Conservation (phyloP, 495 filamentous ascomycete genomes). For the Podospora didyma region DNA sequence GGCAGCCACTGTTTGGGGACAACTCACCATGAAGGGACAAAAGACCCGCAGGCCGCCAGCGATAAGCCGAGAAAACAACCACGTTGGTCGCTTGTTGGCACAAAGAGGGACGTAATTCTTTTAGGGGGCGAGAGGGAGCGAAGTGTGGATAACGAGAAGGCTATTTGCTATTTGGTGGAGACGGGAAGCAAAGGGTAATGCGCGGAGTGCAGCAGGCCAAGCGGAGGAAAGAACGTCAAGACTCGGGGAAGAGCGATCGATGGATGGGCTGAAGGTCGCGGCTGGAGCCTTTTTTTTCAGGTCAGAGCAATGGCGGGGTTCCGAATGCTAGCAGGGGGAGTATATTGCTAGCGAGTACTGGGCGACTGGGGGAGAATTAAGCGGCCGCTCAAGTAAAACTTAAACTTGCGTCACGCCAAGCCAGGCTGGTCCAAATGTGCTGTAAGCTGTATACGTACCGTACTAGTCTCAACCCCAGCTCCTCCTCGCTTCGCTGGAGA, state of each 20-base stretch:
- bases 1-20: neutral
- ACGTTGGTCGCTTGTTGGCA: neutral
- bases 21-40: conserved; percentile 25
- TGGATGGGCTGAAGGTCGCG: neutral
- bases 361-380: neutral
- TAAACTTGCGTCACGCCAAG: conserved; percentile 13
- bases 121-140: neutral
- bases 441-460: neutral
- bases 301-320: neutral
- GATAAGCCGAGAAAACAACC: neutral
- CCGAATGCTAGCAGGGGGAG: neutral
- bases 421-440: neutral
- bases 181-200: neutral
- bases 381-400: conserved; percentile 6
- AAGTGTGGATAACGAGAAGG: neutral
- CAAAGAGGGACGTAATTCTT: neutral
- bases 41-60: neutral
- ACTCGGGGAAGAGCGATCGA: neutral
- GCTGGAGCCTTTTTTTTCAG: neutral
- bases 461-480: neutral
- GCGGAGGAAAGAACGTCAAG: neutral
- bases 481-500: too few relatives aligned
- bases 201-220: neutral
- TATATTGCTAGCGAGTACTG: conserved; percentile 9
- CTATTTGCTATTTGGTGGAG: neutral